Base-by-base conservation (phyloP, 257 asterid species). In the Solanum arcanum region DNA sequence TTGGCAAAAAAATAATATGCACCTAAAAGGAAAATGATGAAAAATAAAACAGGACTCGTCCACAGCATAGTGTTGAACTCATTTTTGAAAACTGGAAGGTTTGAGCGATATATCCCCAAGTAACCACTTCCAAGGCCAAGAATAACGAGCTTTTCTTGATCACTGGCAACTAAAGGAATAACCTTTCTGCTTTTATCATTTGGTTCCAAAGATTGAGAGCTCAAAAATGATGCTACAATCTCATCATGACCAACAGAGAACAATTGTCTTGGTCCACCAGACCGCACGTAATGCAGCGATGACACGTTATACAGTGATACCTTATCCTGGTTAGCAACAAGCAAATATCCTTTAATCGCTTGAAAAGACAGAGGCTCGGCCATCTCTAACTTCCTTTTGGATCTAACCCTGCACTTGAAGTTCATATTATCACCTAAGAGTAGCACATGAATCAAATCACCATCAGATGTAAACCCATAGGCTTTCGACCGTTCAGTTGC, bases 1-100 rank as follows among this genome's bases (percentile, higher is more conserved):
- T 95, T 94, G 37, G 99, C 98, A 14, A 97, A 96, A 73, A 96
- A 96, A 86, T 97, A 98, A 93, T 94, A 97, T 2, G 98, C 98
- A 5, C 93, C 99, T 11, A 95, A 95, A 31, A 96, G 97, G 93
- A 97, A 96, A 11, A 96, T 86, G 72, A 97, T 86, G 92, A 97
- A 95, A 84, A 97, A 90, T 90, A 97, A 73, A 76, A 97, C 98
- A 0, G 99, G 99, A 41, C 97, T 93, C 0, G 99, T 93, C 99
- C 99, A 97, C 87, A 92, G 87, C 88, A 97, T 88, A 87, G 95
- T 92, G 88, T 93, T 95, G 88, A 97, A 93, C 92, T 96, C 99
- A 25, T 91, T 94, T 86, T 91, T 97, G 92, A 91, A 91, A 74
- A 94, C 89, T 0, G 99, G 98, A 31, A 97, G 99, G 87, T 94